Evolutionary conservation across 768 basidiomycete species (phyloP).

Genomic region (Lactarius sp.): DNA sequence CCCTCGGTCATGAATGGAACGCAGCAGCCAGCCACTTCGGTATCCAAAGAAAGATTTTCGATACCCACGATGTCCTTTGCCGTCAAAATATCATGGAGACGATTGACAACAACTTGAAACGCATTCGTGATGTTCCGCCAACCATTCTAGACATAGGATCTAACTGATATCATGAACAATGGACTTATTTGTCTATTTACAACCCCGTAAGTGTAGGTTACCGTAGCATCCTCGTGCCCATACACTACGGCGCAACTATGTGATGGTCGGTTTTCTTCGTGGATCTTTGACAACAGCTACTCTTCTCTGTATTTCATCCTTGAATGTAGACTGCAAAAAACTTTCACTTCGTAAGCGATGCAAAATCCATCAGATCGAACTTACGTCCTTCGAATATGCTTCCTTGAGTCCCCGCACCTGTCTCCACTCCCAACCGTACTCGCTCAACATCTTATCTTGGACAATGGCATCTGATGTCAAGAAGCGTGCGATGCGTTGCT

Average conservation of each 20-base stretch:
- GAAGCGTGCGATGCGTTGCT: constrained; percentile 23
- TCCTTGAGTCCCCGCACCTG: constrained; percentile 20
- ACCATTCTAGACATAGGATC: neutral
- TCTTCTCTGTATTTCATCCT: constrained; percentile 18
- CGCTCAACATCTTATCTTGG: constrained; percentile 22
- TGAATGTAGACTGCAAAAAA: constrained; percentile 18
- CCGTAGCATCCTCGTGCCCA: neutral
- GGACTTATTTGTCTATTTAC: neutral
- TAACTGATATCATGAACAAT: neutral
- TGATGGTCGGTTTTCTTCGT: constrained; percentile 20
- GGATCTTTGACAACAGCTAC: constrained; percentile 23
- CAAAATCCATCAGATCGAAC: constrained; percentile 13
- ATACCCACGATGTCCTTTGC: neutral
- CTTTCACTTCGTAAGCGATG: neutral
- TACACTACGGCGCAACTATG: neutral
- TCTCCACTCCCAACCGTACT: constrained; percentile 20
- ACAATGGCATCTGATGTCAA: constrained; percentile 17
- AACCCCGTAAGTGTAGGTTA: neutral
- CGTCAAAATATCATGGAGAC: neutral
- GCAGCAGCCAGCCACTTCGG: neutral
- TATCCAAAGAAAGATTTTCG: neutral
- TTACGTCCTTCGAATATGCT: constrained; percentile 16
- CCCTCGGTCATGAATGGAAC: neutral
- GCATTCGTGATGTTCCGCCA: neutral
- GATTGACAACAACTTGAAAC: constrained; percentile 8